Conservation (phyloP, 805 yeast species). For the Ascoidea rubescens region DNA sequence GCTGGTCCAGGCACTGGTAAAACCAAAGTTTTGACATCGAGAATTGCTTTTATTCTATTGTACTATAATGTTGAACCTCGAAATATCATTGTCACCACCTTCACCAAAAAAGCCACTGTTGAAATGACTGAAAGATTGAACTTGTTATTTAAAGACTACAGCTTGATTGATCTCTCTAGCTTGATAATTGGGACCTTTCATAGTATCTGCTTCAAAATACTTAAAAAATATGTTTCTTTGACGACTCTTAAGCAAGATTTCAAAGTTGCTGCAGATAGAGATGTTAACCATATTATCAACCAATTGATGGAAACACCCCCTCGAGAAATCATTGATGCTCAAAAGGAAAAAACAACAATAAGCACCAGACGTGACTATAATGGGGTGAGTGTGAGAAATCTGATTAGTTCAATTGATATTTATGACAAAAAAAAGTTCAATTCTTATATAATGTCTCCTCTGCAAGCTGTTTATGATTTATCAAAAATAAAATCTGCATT, state of each 20-base stretch:
- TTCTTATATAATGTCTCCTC: conserved; percentile 5
- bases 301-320: conserved; percentile 24
- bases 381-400: too few species aligned
- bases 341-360: conserved; percentile 5
- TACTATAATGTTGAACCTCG: conserved; percentile 40
- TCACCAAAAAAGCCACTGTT: conserved; percentile 83
- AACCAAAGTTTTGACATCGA: conserved; percentile 66
- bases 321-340: conserved; percentile 11
- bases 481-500: conserved; percentile 29
- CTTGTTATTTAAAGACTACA: conserved; percentile 19
- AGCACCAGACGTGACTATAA: conserved; percentile 11
- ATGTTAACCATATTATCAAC: conserved; percentile 31
- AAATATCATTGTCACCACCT: conserved; percentile 72
- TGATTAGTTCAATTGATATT: conserved; percentile 5
- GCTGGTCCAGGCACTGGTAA: conserved; percentile 70
- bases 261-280: conserved; percentile 55
- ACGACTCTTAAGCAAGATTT: conserved; percentile 28
- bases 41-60: conserved; percentile 60
- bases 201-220: conserved; percentile 53
- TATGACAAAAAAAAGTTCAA: conserved; percentile 2
- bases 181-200: conserved; percentile 84
- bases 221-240: conserved; percentile 38
- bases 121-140: conserved; percentile 63
- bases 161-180: conserved; percentile 22
- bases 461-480: conserved; percentile 23